Base-by-base conservation (phyloP, 208 protist species). In the Trypanosoma rangeli region DNA sequence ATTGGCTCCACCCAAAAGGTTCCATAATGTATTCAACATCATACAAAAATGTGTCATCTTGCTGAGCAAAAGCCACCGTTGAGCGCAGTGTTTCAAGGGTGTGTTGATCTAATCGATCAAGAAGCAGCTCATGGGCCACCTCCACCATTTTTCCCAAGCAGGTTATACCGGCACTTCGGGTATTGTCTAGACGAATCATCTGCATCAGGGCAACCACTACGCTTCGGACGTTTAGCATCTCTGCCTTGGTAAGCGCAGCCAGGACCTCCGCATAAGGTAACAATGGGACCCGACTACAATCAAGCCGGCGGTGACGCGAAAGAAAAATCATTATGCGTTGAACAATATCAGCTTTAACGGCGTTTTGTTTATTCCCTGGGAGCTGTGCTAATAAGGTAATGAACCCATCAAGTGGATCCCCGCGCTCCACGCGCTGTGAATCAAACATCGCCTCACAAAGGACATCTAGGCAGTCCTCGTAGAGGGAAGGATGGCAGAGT, bases 21-120 rank as follows among this genome's bases (percentile, higher is more conserved):
- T 94, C 88, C 74, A 92, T 83, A 24, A 96, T 90, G 68, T 96
- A 96, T 66, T 96, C 87, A 37, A 94, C 86, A 60, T 96, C 91
- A 73, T 96, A 96, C 24, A 87, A 58, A 59, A 93, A 96, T 26
- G 79, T 77, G 50, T 94, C 88, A 57, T 92, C 86, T 56, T 88
- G 74, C 76, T 94, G 91, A 16, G 82, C 85, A 48, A 68, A 76
- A 16, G 67, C 78, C 20, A 93, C 74, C 24, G 86, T 80, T 15
- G 28, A 50, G 28, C 86, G 80, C 10, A 96, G 52, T 5, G 74
- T 61, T 10, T 80, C 80, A 26, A 94, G 63, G n/a, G 72, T 78
- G 56, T 68, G 55, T n/a, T 60, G 55, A 66, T 96, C 91, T 64
- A 73, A 54, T 44, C 82, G 89, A 55, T 74, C 64, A 5, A 83